Percentiles rank a stretch among this genome's conserved stretches.
These are phyloP conservation scores for Phaeomoniella chlamydospora DNA, from an alignment of 2,329 filamentous ascomycete genomes.

Conservation along the genomic window DNA sequence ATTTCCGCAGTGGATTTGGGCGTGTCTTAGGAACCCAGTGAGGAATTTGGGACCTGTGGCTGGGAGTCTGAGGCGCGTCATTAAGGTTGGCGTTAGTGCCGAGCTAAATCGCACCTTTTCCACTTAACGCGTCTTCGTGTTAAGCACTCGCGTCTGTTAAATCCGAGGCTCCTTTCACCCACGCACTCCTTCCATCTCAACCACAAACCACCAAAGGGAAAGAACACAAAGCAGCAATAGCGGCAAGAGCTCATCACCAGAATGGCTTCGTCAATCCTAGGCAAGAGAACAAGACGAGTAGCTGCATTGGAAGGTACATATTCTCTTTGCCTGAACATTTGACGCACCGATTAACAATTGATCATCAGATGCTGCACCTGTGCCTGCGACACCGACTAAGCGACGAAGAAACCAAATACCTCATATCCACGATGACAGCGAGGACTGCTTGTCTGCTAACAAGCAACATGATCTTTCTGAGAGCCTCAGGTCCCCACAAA, in stretches of 20 bases:
- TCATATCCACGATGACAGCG: constrained; percentile 3
- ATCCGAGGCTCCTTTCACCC: constrained; percentile 6
- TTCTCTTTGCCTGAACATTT: constrained; percentile 3
- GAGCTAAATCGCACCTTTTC: constrained; percentile 5
- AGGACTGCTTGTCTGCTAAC: constrained; percentile 1
- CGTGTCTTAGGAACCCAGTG: too few relatives aligned
- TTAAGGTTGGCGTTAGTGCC: too few relatives aligned
- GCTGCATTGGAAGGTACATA: constrained; percentile 23
- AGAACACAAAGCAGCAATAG: constrained; percentile 19
- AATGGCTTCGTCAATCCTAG: constrained; percentile 19
- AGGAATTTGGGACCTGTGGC: too few relatives aligned
- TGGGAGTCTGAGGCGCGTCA: too few relatives aligned
- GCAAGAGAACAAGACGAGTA: constrained; percentile 26
- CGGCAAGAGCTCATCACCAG: constrained; percentile 16
- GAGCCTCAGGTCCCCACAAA: neutral
- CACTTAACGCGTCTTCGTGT: constrained; percentile 2
- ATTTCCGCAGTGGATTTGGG: too few relatives aligned
- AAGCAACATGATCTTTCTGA: neutral
- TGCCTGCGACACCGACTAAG: constrained; percentile 23
- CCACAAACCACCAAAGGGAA: constrained; percentile 2
- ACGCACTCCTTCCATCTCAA: constrained; percentile 10
- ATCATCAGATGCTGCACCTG: constrained; percentile 6
- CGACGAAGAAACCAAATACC: constrained; percentile 19
- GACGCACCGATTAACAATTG: constrained; percentile 2
- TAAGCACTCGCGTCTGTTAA: neutral